These are phyloP conservation scores for Fusarium sp. DNA, from an alignment of 2,329 filamentous ascomycete species.

Conservation along the genomic window DNA sequence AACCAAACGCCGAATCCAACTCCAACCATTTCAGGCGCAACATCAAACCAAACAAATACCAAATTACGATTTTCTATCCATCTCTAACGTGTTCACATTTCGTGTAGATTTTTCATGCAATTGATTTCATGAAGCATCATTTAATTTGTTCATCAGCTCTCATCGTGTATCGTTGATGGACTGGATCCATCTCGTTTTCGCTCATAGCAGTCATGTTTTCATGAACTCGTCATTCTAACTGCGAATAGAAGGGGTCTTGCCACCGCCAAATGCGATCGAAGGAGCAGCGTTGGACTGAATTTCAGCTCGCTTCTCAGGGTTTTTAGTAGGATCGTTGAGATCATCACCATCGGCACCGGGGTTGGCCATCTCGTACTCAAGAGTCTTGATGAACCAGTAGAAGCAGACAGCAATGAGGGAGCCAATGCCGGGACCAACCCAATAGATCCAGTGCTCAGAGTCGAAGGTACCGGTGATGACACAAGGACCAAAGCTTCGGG, in stretches of 20 bases:
- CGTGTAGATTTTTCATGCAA: background rate
- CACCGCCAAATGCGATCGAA: conserved; percentile 24
- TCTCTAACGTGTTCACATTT: background rate
- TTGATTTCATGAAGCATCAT: background rate
- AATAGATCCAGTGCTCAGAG: conserved; percentile 59
- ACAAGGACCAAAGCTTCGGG: conserved; percentile 57
- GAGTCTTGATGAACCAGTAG: conserved; percentile 53
- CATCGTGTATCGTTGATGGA: conserved; percentile 10
- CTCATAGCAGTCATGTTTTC: conserved; percentile 8
- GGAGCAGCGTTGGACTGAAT: conserved; percentile 30
- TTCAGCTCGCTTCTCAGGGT: conserved; percentile 52
- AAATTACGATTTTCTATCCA: background rate
- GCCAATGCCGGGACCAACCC: conserved; percentile 49
- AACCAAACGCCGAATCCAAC: background rate
- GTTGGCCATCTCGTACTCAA: conserved; percentile 57
- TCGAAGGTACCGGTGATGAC: conserved; percentile 54
- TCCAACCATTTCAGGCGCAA: background rate
- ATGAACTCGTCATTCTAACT: conserved; percentile 16
- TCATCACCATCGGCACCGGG: conserved; percentile 57
- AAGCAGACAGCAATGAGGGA: conserved; percentile 49
- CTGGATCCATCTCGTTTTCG: background rate
- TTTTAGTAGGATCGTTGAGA: conserved; percentile 55
- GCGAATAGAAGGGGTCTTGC: conserved; percentile 37
- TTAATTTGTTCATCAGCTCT: background rate
- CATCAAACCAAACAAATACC: background rate